Percentiles rank a stretch among this genome's conserved stretches.
These are phyloP conservation scores for Didymella glomerata DNA, from an alignment of 2,329 filamentous ascomycete genomes.

Conservation along the genomic window DNA sequence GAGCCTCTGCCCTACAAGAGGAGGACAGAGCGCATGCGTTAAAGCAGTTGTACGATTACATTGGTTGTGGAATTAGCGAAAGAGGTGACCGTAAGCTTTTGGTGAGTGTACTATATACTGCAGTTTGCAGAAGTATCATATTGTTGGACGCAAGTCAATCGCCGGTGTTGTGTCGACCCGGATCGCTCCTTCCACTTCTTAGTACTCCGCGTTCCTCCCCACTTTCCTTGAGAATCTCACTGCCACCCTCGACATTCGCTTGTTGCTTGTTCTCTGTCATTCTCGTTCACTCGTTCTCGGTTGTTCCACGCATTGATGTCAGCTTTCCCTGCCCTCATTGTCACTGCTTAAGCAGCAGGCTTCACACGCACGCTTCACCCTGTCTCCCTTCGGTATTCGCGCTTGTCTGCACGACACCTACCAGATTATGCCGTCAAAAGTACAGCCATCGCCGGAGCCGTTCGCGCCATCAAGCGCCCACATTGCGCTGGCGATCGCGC, in stretches of 20 bases:
- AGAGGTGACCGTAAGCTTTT: constrained; percentile 26
- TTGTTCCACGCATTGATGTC: neutral
- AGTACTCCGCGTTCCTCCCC: constrained; percentile 2
- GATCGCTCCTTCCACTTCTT: constrained; percentile 15
- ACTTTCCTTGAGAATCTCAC: constrained; percentile 1
- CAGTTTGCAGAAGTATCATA: constrained; percentile 20
- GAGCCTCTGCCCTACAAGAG: constrained; percentile 72
- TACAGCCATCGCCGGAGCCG: constrained; percentile 1
- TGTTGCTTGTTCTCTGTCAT: neutral
- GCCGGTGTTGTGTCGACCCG: constrained; percentile 1
- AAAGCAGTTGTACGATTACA: constrained; percentile 15
- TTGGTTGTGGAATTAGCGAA: constrained; percentile 11
- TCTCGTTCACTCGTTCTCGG: neutral
- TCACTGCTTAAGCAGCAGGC: neutral
- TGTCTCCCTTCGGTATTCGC: neutral
- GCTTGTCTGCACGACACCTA: neutral
- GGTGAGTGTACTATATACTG: constrained; percentile 32
- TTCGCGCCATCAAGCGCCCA: constrained; percentile 36
- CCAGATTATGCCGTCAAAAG: constrained; percentile 8
- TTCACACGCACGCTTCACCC: neutral
- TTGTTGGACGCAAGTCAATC: constrained; percentile 5
- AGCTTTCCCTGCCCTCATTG: neutral
- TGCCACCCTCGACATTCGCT: neutral
- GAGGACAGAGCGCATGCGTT: constrained; percentile 60
- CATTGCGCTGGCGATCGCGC: constrained; percentile 46